Percentiles rank a stretch among this genome's conserved stretches.
phyloP scores from a whole-genome alignment of 345 rosid species.

The Sonneratia alba region DNA sequence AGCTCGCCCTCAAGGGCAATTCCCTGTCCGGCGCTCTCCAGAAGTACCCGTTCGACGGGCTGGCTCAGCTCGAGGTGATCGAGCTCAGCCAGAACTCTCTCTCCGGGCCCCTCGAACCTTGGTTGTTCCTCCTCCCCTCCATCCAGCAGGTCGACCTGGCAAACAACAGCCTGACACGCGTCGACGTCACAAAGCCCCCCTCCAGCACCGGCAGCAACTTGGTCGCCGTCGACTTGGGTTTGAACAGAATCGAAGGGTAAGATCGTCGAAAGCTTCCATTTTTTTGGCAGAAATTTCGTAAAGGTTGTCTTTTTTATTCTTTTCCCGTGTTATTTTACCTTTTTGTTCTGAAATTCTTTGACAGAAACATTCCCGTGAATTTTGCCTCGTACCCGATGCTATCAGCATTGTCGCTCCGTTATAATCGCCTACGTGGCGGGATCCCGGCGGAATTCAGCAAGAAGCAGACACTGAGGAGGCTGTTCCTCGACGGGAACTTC shows the following conservation, averaged over 20 bases:
- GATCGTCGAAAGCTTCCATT: not conserved
- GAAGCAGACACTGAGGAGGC: slow-evolving; percentile 43
- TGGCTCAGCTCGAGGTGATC: slow-evolving; percentile 54
- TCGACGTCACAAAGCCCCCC: slow-evolving; percentile 47
- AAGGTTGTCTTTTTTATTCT: too few species aligned
- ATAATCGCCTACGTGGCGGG: slow-evolving; percentile 58
- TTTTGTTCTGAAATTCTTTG: too few species aligned
- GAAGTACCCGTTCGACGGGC: slow-evolving; percentile 41
- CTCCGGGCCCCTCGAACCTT: slow-evolving; percentile 49
- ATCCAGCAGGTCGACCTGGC: slow-evolving; percentile 73
- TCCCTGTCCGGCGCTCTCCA: slow-evolving; percentile 48
- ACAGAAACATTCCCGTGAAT: slow-evolving; percentile 26
- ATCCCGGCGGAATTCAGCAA: slow-evolving; percentile 56
- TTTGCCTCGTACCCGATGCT: slow-evolving; percentile 48
- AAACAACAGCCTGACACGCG: slow-evolving; percentile 50
- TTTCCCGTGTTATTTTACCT: too few species aligned
- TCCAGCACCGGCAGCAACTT: slow-evolving; percentile 27
- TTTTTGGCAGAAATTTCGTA: too few species aligned
- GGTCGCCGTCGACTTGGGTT: slow-evolving; percentile 77
- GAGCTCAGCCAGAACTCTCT: slow-evolving; percentile 80
- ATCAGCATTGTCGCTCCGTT: slow-evolving; percentile 62
- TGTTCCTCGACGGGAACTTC: slow-evolving; percentile 77
- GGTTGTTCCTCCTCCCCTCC: slow-evolving; percentile 67
- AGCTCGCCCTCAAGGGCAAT: slow-evolving; percentile 60
- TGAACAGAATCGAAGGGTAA: slow-evolving; percentile 49